A percentile compares a stretch with the other conserved stretches of the same genome.
These are phyloP conservation scores for Remersonia thermophila DNA, from an alignment of 2,329 filamentous ascomycete genomes.

Conservation along the genomic window DNA sequence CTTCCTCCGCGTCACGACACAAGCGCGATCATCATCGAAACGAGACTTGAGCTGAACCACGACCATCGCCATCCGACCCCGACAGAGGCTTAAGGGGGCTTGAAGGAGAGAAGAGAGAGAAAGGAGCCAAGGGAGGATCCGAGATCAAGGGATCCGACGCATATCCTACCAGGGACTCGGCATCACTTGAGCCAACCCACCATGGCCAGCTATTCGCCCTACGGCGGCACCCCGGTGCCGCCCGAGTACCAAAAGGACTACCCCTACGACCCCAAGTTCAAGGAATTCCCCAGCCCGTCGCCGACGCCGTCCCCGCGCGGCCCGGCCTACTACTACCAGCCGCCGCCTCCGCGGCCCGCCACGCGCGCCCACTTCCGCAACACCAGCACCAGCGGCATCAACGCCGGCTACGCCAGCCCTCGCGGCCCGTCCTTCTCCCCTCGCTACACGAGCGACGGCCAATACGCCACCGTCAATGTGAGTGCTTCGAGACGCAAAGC, in stretches of 20 bases:
- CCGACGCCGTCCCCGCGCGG: slow-evolving; percentile 45
- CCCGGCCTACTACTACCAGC: slow-evolving; percentile 33
- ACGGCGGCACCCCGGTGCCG: slow-evolving; percentile 31
- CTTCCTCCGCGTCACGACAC: slow-evolving; percentile 35
- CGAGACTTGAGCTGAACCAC: slow-evolving; percentile 8
- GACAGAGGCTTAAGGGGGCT: slow-evolving; percentile 11
- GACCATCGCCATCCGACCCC: slow-evolving; percentile 10
- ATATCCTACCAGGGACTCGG: too few species aligned
- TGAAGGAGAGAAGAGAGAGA: too few species aligned
- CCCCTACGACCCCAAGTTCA: slow-evolving; percentile 36
- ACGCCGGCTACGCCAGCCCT: slow-evolving; percentile 19
- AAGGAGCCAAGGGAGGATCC: slow-evolving; percentile 3
- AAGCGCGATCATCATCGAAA: slow-evolving; percentile 25
- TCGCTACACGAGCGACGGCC: slow-evolving; percentile 49
- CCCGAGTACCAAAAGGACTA: slow-evolving; percentile 24
- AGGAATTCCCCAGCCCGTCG: slow-evolving; percentile 36
- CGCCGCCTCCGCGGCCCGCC: slow-evolving; percentile 40
- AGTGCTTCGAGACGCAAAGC: slow-evolving; percentile 40
- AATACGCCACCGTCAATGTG: slow-evolving; percentile 55
- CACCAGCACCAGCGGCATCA: slow-evolving; percentile 29
- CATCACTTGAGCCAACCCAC: slow-evolving; percentile 25
- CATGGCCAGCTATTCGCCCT: slow-evolving; percentile 33
- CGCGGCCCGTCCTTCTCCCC: slow-evolving; percentile 41
- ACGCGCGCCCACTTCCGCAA: slow-evolving; percentile 40
- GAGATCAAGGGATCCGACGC: slow-evolving; percentile 4